These are phyloP conservation scores for Xylaria flabelliformis DNA, from an alignment of 495 filamentous ascomycete genomes.

Conservation along the genomic window DNA sequence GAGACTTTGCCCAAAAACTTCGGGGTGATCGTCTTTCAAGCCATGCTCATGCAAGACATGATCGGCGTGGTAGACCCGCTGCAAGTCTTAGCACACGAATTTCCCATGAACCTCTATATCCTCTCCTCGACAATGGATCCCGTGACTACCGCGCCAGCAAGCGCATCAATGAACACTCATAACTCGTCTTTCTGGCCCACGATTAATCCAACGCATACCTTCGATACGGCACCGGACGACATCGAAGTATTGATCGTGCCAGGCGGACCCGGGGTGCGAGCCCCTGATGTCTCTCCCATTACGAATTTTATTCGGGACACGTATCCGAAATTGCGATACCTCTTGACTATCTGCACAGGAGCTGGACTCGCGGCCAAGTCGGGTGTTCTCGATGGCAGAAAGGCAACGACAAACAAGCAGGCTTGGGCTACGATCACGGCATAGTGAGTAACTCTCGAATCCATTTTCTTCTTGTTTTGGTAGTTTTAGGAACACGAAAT, in stretches of 20 bases:
- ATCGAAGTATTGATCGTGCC: conserved; percentile 72
- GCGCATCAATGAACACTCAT: conserved; percentile 34
- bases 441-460: conserved; percentile 21
- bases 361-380: conserved; percentile 55
- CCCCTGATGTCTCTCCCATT: conserved; percentile 41
- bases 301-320: conserved; percentile 53
- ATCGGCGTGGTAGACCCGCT: conserved; percentile 1
- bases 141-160: conserved; percentile 41
- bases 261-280: conserved; percentile 64
- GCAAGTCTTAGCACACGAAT: conserved; percentile 3
- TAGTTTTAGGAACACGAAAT: neutral
- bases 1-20: conserved; percentile 12
- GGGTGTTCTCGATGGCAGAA: conserved; percentile 61
- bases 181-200: conserved; percentile 10
- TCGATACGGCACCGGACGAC: conserved; percentile 47
- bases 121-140: conserved; percentile 58
- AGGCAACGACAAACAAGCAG: conserved; percentile 64
- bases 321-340: conserved; percentile 55
- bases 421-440: conserved; percentile 45
- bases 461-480: neutral
- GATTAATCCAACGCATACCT: conserved; percentile 69
- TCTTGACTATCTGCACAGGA: conserved; percentile 70
- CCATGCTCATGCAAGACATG: conserved; percentile 16
- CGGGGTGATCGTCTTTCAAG: neutral
- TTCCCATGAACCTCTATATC: conserved; percentile 34